Evolutionary conservation across 2,329 filamentous ascomycete species (phyloP), one percentile per base, ranked within the genome.

Genomic region (Pezicula radicicola): DNA sequence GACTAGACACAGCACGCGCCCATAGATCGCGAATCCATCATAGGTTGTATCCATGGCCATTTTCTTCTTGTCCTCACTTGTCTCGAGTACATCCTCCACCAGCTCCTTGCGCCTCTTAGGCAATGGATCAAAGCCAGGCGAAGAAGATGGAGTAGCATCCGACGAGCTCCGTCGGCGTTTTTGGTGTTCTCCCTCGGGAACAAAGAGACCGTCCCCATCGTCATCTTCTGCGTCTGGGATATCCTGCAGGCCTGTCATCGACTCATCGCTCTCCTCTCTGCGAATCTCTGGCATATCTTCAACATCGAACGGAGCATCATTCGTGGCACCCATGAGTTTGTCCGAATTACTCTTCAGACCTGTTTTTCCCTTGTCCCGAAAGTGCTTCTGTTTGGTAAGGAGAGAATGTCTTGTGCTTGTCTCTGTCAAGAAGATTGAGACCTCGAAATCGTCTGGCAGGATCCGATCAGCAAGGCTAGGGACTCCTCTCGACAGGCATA

Each of bases 11-110:
- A 99, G 76, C 44, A 96, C 91, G 60, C 91, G 88, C 10, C 94
- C 91, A 72, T 96, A 96, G 65, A 99, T 97, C 62, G 88, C 89
- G 72, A 97, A 97, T 8, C 94, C 93, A 64, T 97, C 91, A 71
- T 97, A 99, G 13, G 85, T 86, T 25, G 93, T 94, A 55, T 88
- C 86, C 75, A 97, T 82, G 18, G 81, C 83, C 61, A 96, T 73
- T 69, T 97, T 97, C 75, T 99, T 97, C 73, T 97, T 95, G 64
- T 96, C 84, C 9, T 68, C 67, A 16, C 66, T 67, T 16, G 66
- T 71, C 21, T 64, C 64, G 6, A 25, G 57, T 8, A 44, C 65
- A 36, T 72, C 73, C 64, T 68, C 25, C 25, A 25, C 25, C 25
- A 25, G 25, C 25, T 25, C 73, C 61, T 67, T 70, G 50, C 75